Base-by-base conservation (phyloP, 2,329 filamentous ascomycete species). In the Phyllosticta citribraziliensis region DNA sequence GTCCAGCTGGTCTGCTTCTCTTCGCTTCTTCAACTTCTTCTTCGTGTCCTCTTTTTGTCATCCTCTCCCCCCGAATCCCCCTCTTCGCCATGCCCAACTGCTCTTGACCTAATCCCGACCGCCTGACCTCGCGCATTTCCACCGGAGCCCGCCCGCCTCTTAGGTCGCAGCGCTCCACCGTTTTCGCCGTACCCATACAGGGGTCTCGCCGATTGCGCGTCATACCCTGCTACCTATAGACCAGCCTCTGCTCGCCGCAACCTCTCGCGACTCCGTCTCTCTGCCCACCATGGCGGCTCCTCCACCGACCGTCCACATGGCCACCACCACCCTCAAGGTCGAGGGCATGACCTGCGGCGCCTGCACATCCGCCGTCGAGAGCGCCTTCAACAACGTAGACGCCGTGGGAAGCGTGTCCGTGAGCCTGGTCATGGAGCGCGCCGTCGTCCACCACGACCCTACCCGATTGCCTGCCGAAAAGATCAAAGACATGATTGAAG, bases 351-450 rank as follows among this genome's bases (percentile, higher is more conserved):
- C 81, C 65, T 99, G 94, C 77, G 92, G 93, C 71, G 88, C 93
- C 67, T 99, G 94, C 73, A 97, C 93, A 27, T 95, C 92, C 53
- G 88, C 94, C n/a, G 88, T 99, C 67, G 93, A 97, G 80, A 84
- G 88, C 63, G 94, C 89, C 66, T 96, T 99, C 77, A 88, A 90
- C 69, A 84, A 83, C 66, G 82, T 96, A 5, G 80, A 88, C 50
- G 93, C 94, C 60, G 86, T 94, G 10, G 89, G 88, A 65, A 91
- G 82, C 67, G 91, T 97, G 63, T 95, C 91, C 10, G 88, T 99
- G 68, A 96, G 91, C 72, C 79, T 99, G 68, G 88, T 97, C 61
- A 96, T 97, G 85, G 92, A 96, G 74, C 86, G 93, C 63, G 94
- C 93, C n/a, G 92, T 97, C 52, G 81, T 97, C 40, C 88, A 92